These are phyloP conservation scores for Vitis amurensis DNA, from an alignment of 164 flowering plant genomes.

Conservation along the genomic window DNA sequence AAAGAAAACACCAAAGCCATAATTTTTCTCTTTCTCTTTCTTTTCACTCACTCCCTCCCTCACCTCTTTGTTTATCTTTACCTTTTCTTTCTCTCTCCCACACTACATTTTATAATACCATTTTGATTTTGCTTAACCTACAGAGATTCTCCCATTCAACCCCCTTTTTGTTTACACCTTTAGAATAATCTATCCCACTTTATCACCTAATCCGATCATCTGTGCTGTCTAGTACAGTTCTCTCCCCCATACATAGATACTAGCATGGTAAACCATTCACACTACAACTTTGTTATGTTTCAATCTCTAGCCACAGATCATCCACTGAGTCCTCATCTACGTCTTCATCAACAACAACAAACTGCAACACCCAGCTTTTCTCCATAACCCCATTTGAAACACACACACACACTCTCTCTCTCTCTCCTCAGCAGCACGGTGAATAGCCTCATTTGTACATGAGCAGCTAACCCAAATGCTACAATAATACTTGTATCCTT, in stretches of 20 bases:
- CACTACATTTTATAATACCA: slow-evolving; percentile 1
- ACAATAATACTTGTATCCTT: slow-evolving; percentile 5
- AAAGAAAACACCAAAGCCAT: neutral
- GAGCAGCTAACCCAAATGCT: neutral
- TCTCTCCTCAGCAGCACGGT: neutral
- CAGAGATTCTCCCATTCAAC: slow-evolving; percentile 15
- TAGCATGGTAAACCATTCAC: too few relatives aligned
- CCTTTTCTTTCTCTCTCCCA: neutral
- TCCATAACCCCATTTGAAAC: neutral
- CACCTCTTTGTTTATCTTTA: neutral
- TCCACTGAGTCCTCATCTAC: too few relatives aligned
- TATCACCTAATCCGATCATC: slow-evolving; percentile 13
- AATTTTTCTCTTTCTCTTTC: slow-evolving; percentile 3
- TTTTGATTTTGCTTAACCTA: neutral
- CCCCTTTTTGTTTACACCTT: slow-evolving; percentile 7
- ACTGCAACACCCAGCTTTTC: too few relatives aligned
- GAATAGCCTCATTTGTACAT: slow-evolving; percentile 1
- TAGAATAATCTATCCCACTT: slow-evolving; percentile 11
- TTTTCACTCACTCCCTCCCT: slow-evolving; percentile 5
- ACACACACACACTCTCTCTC: neutral
- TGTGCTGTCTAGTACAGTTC: neutral
- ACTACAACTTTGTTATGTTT: too few relatives aligned
- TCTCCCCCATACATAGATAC: too few relatives aligned
- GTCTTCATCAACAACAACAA: too few relatives aligned
- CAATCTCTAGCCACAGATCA: too few relatives aligned